These are phyloP conservation scores for Pseudevernia furfuracea DNA, from an alignment of 495 filamentous ascomycete genomes.

Conservation along the genomic window DNA sequence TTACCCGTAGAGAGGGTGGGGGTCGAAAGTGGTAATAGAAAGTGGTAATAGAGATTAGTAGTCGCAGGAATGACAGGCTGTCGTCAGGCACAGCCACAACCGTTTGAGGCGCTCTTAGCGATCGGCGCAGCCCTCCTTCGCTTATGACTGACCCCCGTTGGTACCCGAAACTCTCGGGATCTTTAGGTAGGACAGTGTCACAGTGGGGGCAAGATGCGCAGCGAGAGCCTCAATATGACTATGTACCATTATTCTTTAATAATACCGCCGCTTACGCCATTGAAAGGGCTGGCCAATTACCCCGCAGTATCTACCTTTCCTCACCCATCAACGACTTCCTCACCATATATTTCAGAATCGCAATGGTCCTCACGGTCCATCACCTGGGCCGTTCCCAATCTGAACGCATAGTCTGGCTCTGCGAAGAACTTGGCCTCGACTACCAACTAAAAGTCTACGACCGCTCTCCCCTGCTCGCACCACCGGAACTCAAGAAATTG, in stretches of 20 bases:
- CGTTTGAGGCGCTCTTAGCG: conserved; percentile 3
- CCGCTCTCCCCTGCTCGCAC: conserved; percentile 45
- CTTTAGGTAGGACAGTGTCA: too few species aligned
- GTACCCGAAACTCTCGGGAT: too few species aligned
- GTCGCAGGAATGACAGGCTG: neutral
- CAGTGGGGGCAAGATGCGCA: neutral
- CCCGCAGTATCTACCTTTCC: neutral
- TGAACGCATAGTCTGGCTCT: conserved; percentile 56
- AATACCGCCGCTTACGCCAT: neutral
- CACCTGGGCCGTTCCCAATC: conserved; percentile 51
- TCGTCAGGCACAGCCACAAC: conserved; percentile 11
- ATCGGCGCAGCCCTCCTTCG: conserved; percentile 5
- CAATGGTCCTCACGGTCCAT: conserved; percentile 45
- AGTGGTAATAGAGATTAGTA: too few species aligned
- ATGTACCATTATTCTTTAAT: too few species aligned
- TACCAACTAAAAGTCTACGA: conserved; percentile 47
- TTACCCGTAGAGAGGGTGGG: too few species aligned
- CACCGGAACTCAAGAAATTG: conserved; percentile 44
- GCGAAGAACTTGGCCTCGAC: conserved; percentile 51
- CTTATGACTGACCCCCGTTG: neutral
- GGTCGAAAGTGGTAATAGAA: too few species aligned
- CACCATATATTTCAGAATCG: neutral
- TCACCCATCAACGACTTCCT: neutral
- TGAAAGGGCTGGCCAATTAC: too few species aligned
- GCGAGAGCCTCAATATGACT: too few species aligned